A percentile compares a stretch with the other conserved stretches of the same genome.
Conservation (phyloP, 441 rosid species). For the Adansonia madagascariensis region DNA sequence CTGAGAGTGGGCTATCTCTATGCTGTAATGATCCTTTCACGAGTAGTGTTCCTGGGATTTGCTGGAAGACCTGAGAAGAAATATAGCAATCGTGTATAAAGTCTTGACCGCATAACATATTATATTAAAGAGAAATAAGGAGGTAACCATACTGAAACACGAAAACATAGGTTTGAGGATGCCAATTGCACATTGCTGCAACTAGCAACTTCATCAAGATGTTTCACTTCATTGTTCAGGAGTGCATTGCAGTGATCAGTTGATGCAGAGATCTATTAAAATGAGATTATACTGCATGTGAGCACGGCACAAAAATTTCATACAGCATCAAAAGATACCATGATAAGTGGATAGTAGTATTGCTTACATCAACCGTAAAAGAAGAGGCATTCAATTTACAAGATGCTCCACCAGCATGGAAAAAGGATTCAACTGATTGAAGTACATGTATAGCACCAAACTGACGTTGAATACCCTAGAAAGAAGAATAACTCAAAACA, state of each 20-base stretch:
- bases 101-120: background rate
- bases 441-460: slow-evolving; percentile 71
- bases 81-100: slow-evolving; percentile 21
- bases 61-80: slow-evolving; percentile 70
- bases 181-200: slow-evolving; percentile 35
- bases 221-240: slow-evolving; percentile 42
- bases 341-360: slow-evolving; percentile 11
- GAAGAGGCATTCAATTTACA: slow-evolving; percentile 62
- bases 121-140: slow-evolving; percentile 15
- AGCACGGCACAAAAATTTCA: slow-evolving; percentile 30
- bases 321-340: background rate
- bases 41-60: slow-evolving; percentile 78
- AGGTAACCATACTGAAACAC: slow-evolving; percentile 49
- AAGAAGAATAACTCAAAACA: slow-evolving; percentile 18
- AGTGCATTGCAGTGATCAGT: slow-evolving; percentile 55
- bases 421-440: slow-evolving; percentile 68
- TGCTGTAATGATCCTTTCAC: slow-evolving; percentile 76
- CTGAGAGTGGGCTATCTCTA: slow-evolving; percentile 57
- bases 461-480: slow-evolving; percentile 77
- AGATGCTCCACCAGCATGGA: slow-evolving; percentile 58
- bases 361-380: slow-evolving; percentile 75
- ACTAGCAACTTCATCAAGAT: slow-evolving; percentile 36
- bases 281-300: slow-evolving; percentile 31
- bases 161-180: slow-evolving; percentile 47
- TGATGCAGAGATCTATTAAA: slow-evolving; percentile 68